Conservation (phyloP, 371 early-diverging fungal species). For the Globomyces sp. region DNA sequence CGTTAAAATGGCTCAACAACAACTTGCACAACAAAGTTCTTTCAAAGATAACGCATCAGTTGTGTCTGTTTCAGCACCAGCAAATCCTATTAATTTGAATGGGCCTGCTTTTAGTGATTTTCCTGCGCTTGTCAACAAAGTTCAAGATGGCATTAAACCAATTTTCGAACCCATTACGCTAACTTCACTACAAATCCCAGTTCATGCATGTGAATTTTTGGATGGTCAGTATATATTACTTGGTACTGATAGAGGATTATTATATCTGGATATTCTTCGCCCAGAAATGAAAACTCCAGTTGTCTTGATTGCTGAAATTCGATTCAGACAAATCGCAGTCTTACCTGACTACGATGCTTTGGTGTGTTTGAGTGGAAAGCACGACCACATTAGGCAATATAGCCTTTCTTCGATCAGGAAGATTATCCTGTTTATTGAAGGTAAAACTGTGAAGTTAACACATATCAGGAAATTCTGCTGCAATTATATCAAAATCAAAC, state of each 20-base stretch:
- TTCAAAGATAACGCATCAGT: not conserved
- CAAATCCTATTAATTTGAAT: not conserved
- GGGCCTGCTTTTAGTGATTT: slow-evolving; percentile 9
- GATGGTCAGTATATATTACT: slow-evolving; percentile 49
- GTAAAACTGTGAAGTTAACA: too few species aligned
- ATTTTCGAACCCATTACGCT: slow-evolving; percentile 9
- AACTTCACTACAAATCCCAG: slow-evolving; percentile 19
- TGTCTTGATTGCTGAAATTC: slow-evolving; percentile 44
- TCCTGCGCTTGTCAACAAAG: slow-evolving; percentile 17
- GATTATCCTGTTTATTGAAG: slow-evolving; percentile 45
- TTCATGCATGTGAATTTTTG: slow-evolving; percentile 44
- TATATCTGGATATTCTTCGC: slow-evolving; percentile 41
- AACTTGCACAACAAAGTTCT: slow-evolving; percentile 1
- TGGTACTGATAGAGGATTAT: slow-evolving; percentile 50
- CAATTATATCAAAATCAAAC: slow-evolving; percentile 37
- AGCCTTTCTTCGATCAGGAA: slow-evolving; percentile 45
- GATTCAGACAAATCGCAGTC: slow-evolving; percentile 53
- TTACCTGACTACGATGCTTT: slow-evolving; percentile 54
- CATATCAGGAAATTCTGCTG: slow-evolving; percentile 18
- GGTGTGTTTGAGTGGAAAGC: slow-evolving; percentile 56
- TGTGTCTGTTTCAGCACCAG: not conserved
- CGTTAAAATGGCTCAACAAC: slow-evolving; percentile 3
- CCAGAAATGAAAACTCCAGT: slow-evolving; percentile 36
- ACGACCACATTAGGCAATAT: slow-evolving; percentile 57
- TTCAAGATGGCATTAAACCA: not conserved